Conservation (phyloP, 1,284 basidiomycete genomes). For the Microbotryum violaceum region DNA sequence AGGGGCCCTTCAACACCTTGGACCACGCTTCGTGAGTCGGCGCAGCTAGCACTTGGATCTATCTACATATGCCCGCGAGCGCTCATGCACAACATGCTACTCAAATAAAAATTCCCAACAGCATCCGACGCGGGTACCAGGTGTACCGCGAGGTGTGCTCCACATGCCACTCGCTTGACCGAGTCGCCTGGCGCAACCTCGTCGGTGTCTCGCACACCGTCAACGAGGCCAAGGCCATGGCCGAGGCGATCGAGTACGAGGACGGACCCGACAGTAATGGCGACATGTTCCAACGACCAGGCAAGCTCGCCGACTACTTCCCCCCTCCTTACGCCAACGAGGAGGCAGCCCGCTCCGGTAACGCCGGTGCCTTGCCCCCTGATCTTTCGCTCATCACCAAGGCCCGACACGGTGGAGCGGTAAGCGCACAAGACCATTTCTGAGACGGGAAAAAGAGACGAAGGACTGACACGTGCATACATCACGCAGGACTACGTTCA, state of each 20-base stretch:
- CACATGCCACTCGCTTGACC: constrained; percentile 97
- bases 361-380: constrained; percentile 91
- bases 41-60: not conserved
- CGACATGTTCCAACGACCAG: constrained; percentile 97
- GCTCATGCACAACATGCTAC: constrained; percentile 9
- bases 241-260: constrained; percentile 92
- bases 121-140: constrained; percentile 95
- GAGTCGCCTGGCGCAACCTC: constrained; percentile 98
- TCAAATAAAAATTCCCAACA: constrained; percentile 37
- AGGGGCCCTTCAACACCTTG: constrained; percentile 79
- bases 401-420: constrained; percentile 92
- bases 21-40: constrained; percentile 62
- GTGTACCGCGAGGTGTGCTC: constrained; percentile 99
- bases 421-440: constrained; percentile 41
- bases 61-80: too few species aligned
- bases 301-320: constrained; percentile 95
- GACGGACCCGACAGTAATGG: constrained; percentile 94
- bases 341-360: constrained; percentile 90
- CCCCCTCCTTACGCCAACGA: constrained; percentile 95
- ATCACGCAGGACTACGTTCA: constrained; percentile 83
- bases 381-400: constrained; percentile 97
- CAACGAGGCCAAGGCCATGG: constrained; percentile 85
- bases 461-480: too few species aligned
- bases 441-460: too few species aligned
- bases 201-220: constrained; percentile 96